phyloP scores from a whole-genome alignment of 2,329 filamentous ascomycete genomes.

The Chaetomium sp. region DNA sequence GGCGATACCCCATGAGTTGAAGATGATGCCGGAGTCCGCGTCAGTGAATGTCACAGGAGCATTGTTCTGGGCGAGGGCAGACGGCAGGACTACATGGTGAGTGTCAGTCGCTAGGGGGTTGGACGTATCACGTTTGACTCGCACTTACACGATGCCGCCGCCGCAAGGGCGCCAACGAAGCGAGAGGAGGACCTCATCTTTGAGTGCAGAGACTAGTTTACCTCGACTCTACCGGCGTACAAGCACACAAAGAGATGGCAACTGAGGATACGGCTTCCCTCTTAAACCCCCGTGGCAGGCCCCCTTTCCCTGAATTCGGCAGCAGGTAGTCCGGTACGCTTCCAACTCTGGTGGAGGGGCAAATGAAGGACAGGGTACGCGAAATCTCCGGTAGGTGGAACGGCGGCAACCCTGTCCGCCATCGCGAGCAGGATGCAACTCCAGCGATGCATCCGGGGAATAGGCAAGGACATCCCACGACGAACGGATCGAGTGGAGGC shows the following conservation, averaged over 20 bases:
- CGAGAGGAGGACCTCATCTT: slow-evolving; percentile 35
- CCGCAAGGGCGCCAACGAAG: slow-evolving; percentile 33
- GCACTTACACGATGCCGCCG: slow-evolving; percentile 35
- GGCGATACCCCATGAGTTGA: slow-evolving; percentile 52
- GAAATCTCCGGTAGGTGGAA: slow-evolving; percentile 31
- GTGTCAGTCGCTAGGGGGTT: slow-evolving; percentile 1
- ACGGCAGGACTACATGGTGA: slow-evolving; percentile 31
- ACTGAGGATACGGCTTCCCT: slow-evolving; percentile 16
- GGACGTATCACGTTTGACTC: background rate
- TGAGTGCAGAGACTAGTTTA: slow-evolving; percentile 24
- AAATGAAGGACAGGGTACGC: slow-evolving; percentile 19
- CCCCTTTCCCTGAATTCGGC: background rate
- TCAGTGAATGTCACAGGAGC: slow-evolving; percentile 46
- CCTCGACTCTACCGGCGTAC: slow-evolving; percentile 27
- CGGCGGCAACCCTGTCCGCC: slow-evolving; percentile 33
- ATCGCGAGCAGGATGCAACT: slow-evolving; percentile 34
- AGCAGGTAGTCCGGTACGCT: slow-evolving; percentile 11
- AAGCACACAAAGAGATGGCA: slow-evolving; percentile 14
- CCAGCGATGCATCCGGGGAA: slow-evolving; percentile 28
- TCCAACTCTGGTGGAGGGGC: slow-evolving; percentile 20
- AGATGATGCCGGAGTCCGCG: slow-evolving; percentile 52
- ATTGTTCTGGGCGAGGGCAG: slow-evolving; percentile 35
- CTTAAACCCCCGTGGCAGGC: slow-evolving; percentile 17
- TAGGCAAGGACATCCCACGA: slow-evolving; percentile 21
- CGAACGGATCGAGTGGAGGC: slow-evolving; percentile 10